A percentile compares a stretch with the other conserved stretches of the same genome.
Evolutionary conservation across 2,329 filamentous ascomycete species (phyloP).

Genomic region (Verticillium klebahnii): DNA sequence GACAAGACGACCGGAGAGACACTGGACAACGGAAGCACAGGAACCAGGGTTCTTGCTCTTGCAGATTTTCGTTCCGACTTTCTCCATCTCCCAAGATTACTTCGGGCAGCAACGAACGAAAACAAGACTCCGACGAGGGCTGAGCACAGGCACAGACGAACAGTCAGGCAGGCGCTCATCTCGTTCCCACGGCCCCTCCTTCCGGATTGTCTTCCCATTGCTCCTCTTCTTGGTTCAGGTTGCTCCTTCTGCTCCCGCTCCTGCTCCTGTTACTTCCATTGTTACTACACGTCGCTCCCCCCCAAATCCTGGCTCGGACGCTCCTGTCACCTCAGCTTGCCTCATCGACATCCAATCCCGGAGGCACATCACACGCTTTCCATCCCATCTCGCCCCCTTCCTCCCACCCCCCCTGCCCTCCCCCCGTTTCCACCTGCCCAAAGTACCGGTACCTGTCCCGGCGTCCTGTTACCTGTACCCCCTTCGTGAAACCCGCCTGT

Average conservation of each 20-base stretch:
- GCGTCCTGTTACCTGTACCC: neutral
- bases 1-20: neutral
- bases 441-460: neutral
- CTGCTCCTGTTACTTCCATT: neutral
- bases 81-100: neutral
- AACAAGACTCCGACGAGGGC: neutral
- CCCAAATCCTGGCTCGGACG: neutral
- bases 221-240: neutral
- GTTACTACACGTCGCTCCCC: neutral
- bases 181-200: neutral
- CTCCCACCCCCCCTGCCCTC: neutral
- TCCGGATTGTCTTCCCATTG: neutral
- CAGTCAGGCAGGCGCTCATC: neutral
- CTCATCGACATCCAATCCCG: neutral
- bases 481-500: neutral
- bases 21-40: neutral
- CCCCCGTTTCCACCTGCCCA: neutral
- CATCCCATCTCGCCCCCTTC: neutral
- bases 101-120: neutral
- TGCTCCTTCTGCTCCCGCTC: neutral
- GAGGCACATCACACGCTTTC: neutral
- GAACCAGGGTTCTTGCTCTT: neutral
- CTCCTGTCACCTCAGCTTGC: neutral
- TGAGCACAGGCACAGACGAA: neutral
- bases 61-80: neutral